Evolutionary conservation across 495 filamentous ascomycete species (phyloP), one percentile per base, ranked within the genome.

Genomic region (Penicillium pulvis): DNA sequence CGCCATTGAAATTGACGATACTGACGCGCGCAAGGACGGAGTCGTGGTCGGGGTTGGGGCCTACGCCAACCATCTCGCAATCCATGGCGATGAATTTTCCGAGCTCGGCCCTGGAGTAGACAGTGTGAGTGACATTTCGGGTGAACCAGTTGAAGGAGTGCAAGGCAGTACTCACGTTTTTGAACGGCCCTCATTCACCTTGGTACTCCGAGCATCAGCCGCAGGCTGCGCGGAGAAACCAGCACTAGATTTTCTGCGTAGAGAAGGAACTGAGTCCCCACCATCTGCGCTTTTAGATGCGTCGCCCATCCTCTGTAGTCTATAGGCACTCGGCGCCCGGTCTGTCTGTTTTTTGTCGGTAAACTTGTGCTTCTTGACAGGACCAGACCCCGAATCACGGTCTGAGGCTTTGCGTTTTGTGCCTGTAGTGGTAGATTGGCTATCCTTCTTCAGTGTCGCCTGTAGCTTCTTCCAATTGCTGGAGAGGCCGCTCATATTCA

Each of bases 11-110:
- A 66, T 97, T 96, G 64, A 96, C 92, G 23, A 95, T 78, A 66
- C 88, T 92, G 53, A 92, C 87, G 12, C 94, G 83, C 3, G 95
- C 94, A 31, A 98, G 82, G 3, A 83, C 84, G 11, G 86, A 88
- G 65, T 90, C 84, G 46, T 76, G 70, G 42, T 88, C 85, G 4
- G 80, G 81, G 35, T 82, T 79, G 1, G 88, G 85, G 2, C 91
- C 91, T 11, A 92, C 85, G 41, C 94, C 94, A 17, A 98, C 93
- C 94, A 98, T 98, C 76, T 98, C 94, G 73, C 94, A 98, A 77
- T 98, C 95, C 45, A 98, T 83, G 35, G 91, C 89, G 45, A 98
- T 71, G 67, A 94, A 98, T 81, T 91, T 94, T 51, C 92, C 93
- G 46, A 89, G 67, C 46, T 88, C 83, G 16, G 67, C 71, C 31